Evolutionary conservation across 305 asterid genomes (phyloP), one percentile per base, ranked within the genome.

Genomic region (Solanum hybrid): DNA sequence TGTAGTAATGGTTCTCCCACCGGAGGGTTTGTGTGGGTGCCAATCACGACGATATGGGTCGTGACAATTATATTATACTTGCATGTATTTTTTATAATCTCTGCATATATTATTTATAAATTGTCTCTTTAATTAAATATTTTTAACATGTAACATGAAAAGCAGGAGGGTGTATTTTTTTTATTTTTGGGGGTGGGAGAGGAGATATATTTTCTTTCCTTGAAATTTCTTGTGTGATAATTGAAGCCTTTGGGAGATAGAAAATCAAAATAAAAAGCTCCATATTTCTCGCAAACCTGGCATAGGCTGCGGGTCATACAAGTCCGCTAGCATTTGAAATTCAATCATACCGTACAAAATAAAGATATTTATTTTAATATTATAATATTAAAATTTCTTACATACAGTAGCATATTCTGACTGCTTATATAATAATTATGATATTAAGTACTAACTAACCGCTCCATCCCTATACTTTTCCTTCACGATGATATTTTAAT

Each of bases 31-130:
- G 15, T 39, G 14, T 39, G 51, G 51, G 1, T 39, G 51, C 2
- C 51, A 39, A 39, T 39, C 15, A 39, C 51, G 15, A 39, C 1
- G 34, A 0, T 39, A 0, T 39, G 5, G 0, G 0, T 1, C 51
- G 5, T 39, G 51, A 39, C 15, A 39, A 0, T 39, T 15, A 27
- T 78, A 78, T 2, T 12, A 78, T 78, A 32, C 45, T 78, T 33
- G 41, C 36, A 33, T 33, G 26, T 20, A 17, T 8, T 10, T 79
- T 32, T 77, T 34, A 10, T 22, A 4, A 34, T 34, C 10, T 36
- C 1, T 34, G 20, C 29, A 33, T 9, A 3, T 33, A 32, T 17
- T 78, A 57, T 57, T 20, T 78, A 29, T 20, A 29, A 27, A 14
- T 4, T 10, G 27, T 33, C 1, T 37, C 12, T 33, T 10, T 17